Evolutionary conservation across 2,329 filamentous ascomycete species (phyloP).

Genomic region (Diaporthe ampelina): DNA sequence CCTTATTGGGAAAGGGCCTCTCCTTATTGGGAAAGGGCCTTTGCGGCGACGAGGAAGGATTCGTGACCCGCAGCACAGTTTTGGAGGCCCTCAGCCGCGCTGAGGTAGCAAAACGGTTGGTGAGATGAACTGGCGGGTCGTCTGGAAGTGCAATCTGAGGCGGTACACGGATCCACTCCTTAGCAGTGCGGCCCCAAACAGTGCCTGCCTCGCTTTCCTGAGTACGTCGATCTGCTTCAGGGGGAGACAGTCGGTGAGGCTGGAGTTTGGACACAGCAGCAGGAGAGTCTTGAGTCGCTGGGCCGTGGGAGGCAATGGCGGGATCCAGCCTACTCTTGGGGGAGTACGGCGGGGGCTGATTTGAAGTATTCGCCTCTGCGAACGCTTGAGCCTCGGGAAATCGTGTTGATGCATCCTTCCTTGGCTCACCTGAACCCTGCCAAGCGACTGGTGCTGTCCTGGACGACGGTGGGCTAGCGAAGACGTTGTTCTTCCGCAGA

Average conservation of each 20-base stretch:
- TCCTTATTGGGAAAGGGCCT: neutral
- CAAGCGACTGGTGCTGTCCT: conserved; percentile 20
- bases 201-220: neutral
- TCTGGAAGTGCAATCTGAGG: conserved; percentile 9
- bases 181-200: neutral
- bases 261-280: conserved; percentile 22
- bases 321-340: conserved; percentile 51
- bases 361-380: conserved; percentile 30
- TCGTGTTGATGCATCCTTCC: neutral
- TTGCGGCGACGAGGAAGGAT: neutral
- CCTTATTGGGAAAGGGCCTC: neutral
- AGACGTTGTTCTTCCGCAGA: neutral
- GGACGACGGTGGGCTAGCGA: neutral
- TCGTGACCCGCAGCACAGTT: neutral
- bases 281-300: conserved; percentile 31
- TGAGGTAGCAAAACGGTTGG: neutral
- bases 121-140: conserved; percentile 15
- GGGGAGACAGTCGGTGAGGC: neutral
- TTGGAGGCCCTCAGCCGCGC: neutral
- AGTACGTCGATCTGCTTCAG: neutral
- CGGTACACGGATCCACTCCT: neutral
- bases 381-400: conserved; percentile 21
- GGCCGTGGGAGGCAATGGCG: conserved; percentile 51
- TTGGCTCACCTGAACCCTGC: neutral
- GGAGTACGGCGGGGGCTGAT: conserved; percentile 41